Percentiles rank a stretch among this genome's conserved stretches.
Conservation (phyloP, 495 filamentous ascomycete genomes). For the Lentithecium fluviatile region DNA sequence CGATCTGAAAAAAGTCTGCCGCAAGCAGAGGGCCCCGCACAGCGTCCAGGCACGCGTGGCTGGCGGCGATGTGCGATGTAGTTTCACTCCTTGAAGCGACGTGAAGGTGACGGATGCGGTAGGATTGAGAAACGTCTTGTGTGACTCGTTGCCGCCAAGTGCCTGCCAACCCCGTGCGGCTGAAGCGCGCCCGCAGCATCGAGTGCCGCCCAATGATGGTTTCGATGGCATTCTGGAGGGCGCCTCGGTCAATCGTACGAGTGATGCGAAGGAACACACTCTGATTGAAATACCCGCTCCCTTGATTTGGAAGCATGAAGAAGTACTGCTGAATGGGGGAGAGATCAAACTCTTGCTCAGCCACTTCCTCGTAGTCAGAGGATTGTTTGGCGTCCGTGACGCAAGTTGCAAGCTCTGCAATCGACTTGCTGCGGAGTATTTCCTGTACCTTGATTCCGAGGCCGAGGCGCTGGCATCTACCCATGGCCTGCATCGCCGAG, state of each 20-base stretch:
- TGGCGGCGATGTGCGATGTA: neutral
- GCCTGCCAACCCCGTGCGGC: neutral
- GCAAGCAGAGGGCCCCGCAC: conserved; percentile 17
- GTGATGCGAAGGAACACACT: conserved; percentile 21
- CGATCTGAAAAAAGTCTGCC: conserved; percentile 17
- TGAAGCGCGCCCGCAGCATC: conserved; percentile 25
- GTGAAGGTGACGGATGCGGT: conserved; percentile 1
- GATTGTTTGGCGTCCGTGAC: neutral
- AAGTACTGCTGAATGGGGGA: conserved; percentile 24
- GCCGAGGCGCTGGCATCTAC: conserved; percentile 1
- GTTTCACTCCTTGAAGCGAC: neutral
- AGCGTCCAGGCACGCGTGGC: conserved; percentile 12
- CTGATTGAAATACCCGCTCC: conserved; percentile 22
- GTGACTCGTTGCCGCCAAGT: conserved; percentile 3
- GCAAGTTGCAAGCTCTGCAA: conserved; percentile 11
- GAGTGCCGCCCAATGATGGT: conserved; percentile 9
- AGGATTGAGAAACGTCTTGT: conserved; percentile 16
- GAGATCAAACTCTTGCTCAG: conserved; percentile 19
- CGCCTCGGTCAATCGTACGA: neutral
- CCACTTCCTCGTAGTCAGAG: neutral
- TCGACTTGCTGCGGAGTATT: conserved; percentile 21
- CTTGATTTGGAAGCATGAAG: neutral
- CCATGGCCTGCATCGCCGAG: conserved; percentile 24
- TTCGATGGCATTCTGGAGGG: conserved; percentile 8
- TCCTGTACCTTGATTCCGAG: conserved; percentile 14